A percentile compares a stretch with the other conserved stretches of the same genome.
Evolutionary conservation across 371 early-diverging fungal genomes (phyloP).

Genomic region (Rhizopus microsporus): DNA sequence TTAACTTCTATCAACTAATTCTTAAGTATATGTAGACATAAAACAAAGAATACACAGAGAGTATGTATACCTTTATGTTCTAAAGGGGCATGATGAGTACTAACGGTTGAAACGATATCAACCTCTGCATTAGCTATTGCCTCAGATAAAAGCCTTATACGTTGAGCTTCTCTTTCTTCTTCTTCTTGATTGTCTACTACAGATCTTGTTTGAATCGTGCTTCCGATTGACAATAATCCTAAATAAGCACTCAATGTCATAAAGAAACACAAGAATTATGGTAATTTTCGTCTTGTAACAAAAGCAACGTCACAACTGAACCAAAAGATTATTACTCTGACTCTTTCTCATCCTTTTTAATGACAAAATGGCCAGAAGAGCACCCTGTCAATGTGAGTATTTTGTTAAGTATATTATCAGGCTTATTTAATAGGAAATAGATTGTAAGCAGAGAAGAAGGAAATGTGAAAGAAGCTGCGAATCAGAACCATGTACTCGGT

Average conservation of each 20-base stretch:
- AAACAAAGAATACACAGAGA: background rate
- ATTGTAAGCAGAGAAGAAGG: constrained; percentile 24
- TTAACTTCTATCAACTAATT: constrained; percentile 34
- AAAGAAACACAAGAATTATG: constrained; percentile 3
- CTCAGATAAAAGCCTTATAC: constrained; percentile 19
- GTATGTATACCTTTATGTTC: constrained; percentile 33
- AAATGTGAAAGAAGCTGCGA: constrained; percentile 20
- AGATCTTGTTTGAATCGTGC: constrained; percentile 26
- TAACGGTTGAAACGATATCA: constrained; percentile 34
- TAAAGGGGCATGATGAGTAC: constrained; percentile 29
- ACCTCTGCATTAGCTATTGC: constrained; percentile 30
- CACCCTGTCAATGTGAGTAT: constrained; percentile 22
- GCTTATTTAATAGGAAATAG: background rate
- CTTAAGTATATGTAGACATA: constrained; percentile 1
- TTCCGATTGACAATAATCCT: constrained; percentile 36
- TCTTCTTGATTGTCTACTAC: constrained; percentile 24
- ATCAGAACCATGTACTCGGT: constrained; percentile 21
- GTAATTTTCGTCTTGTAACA: background rate
- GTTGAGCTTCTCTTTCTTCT: constrained; percentile 25
- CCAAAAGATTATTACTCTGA: background rate
- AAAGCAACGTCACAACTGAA: no score
- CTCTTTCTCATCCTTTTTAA: background rate
- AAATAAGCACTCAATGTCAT: constrained; percentile 48
- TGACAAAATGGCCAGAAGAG: constrained; percentile 17
- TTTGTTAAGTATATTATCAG: background rate